Evolutionary conservation across 1,139 yeast species (phyloP).

Genomic region (Geotrichum europaeum): DNA sequence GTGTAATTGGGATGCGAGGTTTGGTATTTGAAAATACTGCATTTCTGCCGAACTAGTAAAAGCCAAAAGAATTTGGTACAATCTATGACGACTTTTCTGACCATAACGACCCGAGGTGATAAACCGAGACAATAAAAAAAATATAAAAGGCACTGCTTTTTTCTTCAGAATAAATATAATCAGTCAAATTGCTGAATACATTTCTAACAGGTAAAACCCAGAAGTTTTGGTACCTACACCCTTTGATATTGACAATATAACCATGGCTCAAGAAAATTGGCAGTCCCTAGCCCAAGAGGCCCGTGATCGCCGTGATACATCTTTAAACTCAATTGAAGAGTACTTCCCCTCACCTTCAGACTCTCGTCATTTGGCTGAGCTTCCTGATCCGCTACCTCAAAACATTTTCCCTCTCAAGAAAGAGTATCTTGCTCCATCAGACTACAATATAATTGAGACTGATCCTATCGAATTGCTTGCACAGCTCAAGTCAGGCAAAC

Average conservation of each 20-base stretch:
- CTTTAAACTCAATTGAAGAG: conserved; percentile 26
- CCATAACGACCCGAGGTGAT: too few species aligned
- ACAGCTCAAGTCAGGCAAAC: conserved; percentile 39
- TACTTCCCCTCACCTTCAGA: conserved; percentile 24
- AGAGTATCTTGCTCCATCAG: conserved; percentile 23
- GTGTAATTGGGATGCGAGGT: too few species aligned
- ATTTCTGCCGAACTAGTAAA: too few species aligned
- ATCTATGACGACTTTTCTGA: too few species aligned
- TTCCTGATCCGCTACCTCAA: conserved; percentile 28
- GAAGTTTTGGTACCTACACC: not conserved
- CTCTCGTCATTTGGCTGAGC: conserved; percentile 24
- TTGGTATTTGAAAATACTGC: too few species aligned
- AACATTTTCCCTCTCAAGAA: conserved; percentile 27
- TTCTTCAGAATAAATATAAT: too few species aligned
- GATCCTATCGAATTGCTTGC: conserved; percentile 33
- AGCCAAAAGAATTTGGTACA: too few species aligned
- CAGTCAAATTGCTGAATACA: too few species aligned
- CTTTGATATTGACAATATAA: not conserved
- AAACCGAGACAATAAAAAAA: too few species aligned
- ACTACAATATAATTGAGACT: conserved; percentile 29
- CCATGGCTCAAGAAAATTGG: conserved; percentile 8
- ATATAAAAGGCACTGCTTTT: too few species aligned
- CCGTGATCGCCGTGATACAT: conserved; percentile 24
- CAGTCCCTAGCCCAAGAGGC: conserved; percentile 6
- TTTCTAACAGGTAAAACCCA: too few species aligned